These are phyloP conservation scores for Abelmoschus esculentus DNA, from an alignment of 345 rosid genomes.

Conservation along the genomic window DNA sequence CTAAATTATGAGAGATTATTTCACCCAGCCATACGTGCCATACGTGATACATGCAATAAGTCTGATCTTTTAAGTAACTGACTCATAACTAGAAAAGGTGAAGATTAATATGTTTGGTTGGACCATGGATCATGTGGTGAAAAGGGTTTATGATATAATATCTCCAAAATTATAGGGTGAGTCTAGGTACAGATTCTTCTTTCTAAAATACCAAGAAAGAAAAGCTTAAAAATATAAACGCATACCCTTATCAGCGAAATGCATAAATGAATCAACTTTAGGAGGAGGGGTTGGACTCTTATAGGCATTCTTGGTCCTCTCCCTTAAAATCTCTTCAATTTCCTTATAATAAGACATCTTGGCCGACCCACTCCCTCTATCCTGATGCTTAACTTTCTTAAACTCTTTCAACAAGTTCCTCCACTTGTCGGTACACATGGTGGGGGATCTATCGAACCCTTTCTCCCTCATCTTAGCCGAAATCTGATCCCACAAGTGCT, in stretches of 20 bases:
- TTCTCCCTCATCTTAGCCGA: conserved; percentile 85
- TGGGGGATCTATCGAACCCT: conserved; percentile 95
- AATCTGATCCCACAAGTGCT: conserved; percentile 94
- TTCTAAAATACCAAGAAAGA: not conserved
- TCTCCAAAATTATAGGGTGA: no score
- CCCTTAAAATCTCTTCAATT: conserved; percentile 89
- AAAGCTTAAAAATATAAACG: not conserved
- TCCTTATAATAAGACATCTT: conserved; percentile 94
- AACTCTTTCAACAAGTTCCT: conserved; percentile 93
- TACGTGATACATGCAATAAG: no score
- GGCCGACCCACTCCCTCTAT: conserved; percentile 67
- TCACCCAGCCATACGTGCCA: no score
- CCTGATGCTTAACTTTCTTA: conserved; percentile 84
- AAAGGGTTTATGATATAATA: no score
- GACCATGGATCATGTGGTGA: no score
- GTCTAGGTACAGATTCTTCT: no score
- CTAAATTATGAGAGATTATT: no score
- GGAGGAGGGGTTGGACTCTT: conserved; percentile 56
- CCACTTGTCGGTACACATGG: conserved; percentile 99
- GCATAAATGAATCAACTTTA: conserved; percentile 83
- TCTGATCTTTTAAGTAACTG: no score
- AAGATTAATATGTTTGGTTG: no score
- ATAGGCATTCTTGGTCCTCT: conserved; percentile 61
- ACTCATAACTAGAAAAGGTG: no score
- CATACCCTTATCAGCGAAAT: conserved; percentile 88